Evolutionary conservation across 2,329 filamentous ascomycete species (phyloP), one percentile per base, ranked within the genome.

Genomic region (Microcyclospora tardicrescens): DNA sequence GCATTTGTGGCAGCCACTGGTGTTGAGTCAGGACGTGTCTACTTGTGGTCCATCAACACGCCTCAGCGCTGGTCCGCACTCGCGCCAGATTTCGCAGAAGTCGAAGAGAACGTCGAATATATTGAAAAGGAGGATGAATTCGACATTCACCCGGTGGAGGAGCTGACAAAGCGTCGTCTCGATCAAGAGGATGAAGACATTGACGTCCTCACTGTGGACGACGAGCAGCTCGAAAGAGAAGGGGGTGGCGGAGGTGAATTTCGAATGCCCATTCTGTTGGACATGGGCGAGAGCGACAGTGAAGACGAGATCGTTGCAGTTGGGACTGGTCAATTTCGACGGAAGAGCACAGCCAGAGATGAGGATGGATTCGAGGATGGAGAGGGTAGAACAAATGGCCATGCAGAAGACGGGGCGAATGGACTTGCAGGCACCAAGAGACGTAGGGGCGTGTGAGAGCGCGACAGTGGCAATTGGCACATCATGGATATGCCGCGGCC

Each of bases 81-180:
- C 24, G 93, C 93, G 5, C 91, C 91, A 0, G 93, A 98, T 61
- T 98, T 98, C 61, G 83, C 80, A 31, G 91, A 98, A 61, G 86
- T 98, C 11, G 91, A 98, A 62, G 91, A 98, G 62, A 98, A 98
- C 51, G 86, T 94, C 15, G 85, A 96, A 59, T 98, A 98, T 57
- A 76, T 93, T 32, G 91, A 98, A 61, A 75, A 77, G 40, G 91
- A 98, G 62, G 91, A 98, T 58, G 91, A 98, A 57, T 98, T 98
- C 52, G 93, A 98, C 60, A 93, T 96, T 40, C 91, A 96, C 57
- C 86, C 86, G 0, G 81, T 89, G 41, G 89, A 95, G 57, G 89
- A 96, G 60, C 79, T 96, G 40, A 85, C 93, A 57, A 89, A 94
- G 60, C 77, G 89, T 24, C 76, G 87, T 33, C 70, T 96, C 2